phyloP scores from a whole-genome alignment of 164 flowering plant species.

The Cinnamomum chago region DNA sequence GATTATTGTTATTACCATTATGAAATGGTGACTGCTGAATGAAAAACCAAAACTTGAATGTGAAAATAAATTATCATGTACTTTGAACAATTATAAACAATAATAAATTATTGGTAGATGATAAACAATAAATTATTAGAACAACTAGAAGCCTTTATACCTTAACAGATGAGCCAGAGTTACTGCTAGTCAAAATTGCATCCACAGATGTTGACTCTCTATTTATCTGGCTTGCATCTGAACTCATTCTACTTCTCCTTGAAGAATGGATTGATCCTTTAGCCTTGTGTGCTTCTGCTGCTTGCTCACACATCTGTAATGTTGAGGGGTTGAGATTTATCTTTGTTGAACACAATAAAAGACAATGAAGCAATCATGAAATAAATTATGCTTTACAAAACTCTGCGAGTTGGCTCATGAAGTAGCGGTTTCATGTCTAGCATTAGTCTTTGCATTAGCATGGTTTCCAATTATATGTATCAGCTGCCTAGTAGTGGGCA shows the following conservation, averaged over 20 bases:
- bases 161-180: constrained; percentile 45
- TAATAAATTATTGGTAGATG: background rate
- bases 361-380: too few species aligned
- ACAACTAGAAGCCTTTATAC: constrained; percentile 25
- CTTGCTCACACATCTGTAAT: constrained; percentile 90
- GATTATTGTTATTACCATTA: too few species aligned
- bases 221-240: constrained; percentile 53
- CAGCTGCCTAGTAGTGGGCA: too few species aligned
- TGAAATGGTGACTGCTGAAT: too few species aligned
- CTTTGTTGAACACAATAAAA: background rate
- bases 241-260: constrained; percentile 57
- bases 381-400: too few species aligned
- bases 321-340: background rate
- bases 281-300: constrained; percentile 94
- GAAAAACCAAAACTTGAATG: too few species aligned
- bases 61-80: background rate
- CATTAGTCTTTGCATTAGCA: too few species aligned
- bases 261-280: constrained; percentile 55
- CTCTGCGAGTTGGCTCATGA: too few species aligned
- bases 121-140: background rate
- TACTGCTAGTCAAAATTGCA: constrained; percentile 56
- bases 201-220: constrained; percentile 69
- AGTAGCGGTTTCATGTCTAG: too few species aligned
- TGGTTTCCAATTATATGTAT: too few species aligned
- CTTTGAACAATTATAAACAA: background rate